Conservation (phyloP, 257 asterid species). For the Salvia rosmarinus region DNA sequence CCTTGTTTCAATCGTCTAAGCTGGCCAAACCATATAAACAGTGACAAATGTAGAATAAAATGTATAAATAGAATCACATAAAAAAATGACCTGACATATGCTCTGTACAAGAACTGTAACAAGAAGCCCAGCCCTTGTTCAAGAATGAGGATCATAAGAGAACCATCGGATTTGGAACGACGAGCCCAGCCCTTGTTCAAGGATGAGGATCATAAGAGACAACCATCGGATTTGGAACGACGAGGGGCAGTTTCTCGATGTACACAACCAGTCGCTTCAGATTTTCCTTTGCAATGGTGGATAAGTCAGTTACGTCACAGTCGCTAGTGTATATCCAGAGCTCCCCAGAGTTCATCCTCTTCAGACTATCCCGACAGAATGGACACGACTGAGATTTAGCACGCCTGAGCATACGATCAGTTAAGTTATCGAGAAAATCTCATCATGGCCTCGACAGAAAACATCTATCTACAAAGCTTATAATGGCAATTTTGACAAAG, state of each 20-base stretch:
- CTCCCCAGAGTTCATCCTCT: slow-evolving; percentile 70
- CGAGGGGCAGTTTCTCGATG: slow-evolving; percentile 62
- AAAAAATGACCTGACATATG: slow-evolving; percentile 30
- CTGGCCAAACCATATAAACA: slow-evolving; percentile 39
- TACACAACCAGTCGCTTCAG: slow-evolving; percentile 63
- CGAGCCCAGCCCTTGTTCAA: slow-evolving; percentile 34
- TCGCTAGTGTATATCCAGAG: slow-evolving; percentile 82
- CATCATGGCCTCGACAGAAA: too few species aligned
- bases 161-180: too few species aligned
- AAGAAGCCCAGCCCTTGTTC: too few species aligned
- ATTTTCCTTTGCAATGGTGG: slow-evolving; percentile 60
- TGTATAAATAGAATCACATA: slow-evolving; percentile 32
- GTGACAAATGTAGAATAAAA: slow-evolving; percentile 27
- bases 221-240: slow-evolving; percentile 51
- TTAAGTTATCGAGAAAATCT: neutral
- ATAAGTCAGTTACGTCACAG: slow-evolving; percentile 57
- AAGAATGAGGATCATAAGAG: too few species aligned
- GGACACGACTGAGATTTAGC: slow-evolving; percentile 86
- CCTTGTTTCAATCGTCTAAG: neutral
- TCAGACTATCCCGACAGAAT: slow-evolving; percentile 77
- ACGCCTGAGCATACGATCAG: slow-evolving; percentile 48
- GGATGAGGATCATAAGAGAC: slow-evolving; percentile 58
- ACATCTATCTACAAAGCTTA: neutral
- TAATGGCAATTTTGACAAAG: slow-evolving; percentile 6
- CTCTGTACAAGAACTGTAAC: slow-evolving; percentile 29